Base-by-base conservation (phyloP, 164 flowering plant genomes). In the Vitis cinerea region DNA sequence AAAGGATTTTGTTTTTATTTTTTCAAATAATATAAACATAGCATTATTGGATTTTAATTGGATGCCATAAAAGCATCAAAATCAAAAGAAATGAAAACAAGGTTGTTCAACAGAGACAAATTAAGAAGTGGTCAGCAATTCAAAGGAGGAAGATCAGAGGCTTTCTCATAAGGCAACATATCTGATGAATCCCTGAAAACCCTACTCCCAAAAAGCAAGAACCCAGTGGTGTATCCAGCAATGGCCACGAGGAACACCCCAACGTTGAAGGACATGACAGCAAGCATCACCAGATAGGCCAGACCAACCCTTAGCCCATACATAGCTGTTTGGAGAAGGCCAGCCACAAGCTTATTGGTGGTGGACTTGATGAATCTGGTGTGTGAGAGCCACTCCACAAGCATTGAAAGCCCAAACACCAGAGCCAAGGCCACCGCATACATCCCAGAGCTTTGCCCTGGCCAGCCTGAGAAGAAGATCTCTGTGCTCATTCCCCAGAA, bases 221-320 rank as follows among this genome's bases (percentile, higher is more conserved):
- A 77, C 16, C 79, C 79, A 13, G 63, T 9, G 5, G 64, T 9
- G 11, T 69, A 65, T 9, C 79, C 79, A 10, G 70, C 50, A 10
- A 77, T 54, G 49, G 79, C 73, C 9, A 31, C 70, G 0, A 69
- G n/a, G 0, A 77, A 31, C 15, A 77, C 71, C 11, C 74, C 73
- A n/a, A 59, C 70, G 53, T 72, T 73, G 59, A 69, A 69, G 5
- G 79, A 77, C 79, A 77, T 77, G 19, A 77, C 68, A 2, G 79
- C 79, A 1, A 77, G 67, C 79, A 77, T 77, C 17, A 77, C 76
- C 63, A 77, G 12, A 50, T 69, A 77, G 23, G 68, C 74, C 23
- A 72, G 13, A 2, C 71, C 76, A 7, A 69, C 63, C 31, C 76
- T 61, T 0, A 69, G 15, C 4, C 50, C 67, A 51, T 77, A 69